Conservation (phyloP, 345 rosid species). For the Euphorbia tirucalli region DNA sequence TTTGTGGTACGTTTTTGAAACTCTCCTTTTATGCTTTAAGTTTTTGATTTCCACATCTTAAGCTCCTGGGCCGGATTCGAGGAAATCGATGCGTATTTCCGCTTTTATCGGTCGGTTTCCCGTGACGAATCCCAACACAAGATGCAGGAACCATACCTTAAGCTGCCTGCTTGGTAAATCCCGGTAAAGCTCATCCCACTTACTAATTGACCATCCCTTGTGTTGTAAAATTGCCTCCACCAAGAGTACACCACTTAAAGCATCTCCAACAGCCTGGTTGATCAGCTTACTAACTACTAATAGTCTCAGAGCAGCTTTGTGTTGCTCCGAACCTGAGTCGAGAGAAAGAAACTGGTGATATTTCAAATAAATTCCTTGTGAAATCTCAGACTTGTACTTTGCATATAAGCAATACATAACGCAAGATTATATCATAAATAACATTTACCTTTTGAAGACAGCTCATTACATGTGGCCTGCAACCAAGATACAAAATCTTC, state of each 20-base stretch:
- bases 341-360: conserved; percentile 4
- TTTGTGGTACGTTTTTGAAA: too few species aligned
- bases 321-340: conserved; percentile 62
- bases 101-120: too few species aligned
- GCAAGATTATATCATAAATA: conserved; percentile 7
- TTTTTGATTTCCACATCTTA: too few species aligned
- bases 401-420: conserved; percentile 1
- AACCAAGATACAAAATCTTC: conserved; percentile 56
- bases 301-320: conserved; percentile 69
- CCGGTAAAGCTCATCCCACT: conserved; percentile 73
- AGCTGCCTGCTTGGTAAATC: conserved; percentile 92
- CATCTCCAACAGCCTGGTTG: conserved; percentile 97
- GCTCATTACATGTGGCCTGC: conserved; percentile 44
- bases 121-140: too few species aligned
- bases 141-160: conserved; percentile 46
- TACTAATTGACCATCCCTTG: conserved; percentile 77
- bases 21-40: too few species aligned
- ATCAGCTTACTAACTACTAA: conserved; percentile 76
- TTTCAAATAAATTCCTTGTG: background rate
- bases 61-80: too few species aligned
- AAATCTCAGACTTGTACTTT: background rate
- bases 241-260: conserved; percentile 80
- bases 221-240: conserved; percentile 79
- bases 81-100: too few species aligned
- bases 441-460: conserved; percentile 53